Evolutionary conservation across 768 basidiomycete genomes (phyloP).

Genomic region (Cyathus striatus): DNA sequence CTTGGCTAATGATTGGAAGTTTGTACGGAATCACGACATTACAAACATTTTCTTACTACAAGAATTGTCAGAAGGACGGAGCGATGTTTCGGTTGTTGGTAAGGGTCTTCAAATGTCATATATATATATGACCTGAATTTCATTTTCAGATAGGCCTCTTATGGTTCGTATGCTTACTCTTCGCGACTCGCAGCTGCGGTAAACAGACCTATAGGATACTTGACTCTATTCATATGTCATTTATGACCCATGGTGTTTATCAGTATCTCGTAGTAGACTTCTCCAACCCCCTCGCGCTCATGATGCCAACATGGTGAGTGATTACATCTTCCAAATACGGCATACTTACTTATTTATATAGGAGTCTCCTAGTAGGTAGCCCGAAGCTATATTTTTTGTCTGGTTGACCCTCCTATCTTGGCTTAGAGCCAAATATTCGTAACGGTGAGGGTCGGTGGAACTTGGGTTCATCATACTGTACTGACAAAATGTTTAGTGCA

Average conservation of each 20-base stretch:
- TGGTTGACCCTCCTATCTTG: background rate
- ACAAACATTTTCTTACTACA: constrained; percentile 4
- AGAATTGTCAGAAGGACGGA: background rate
- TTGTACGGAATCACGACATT: constrained; percentile 5
- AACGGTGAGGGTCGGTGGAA: background rate
- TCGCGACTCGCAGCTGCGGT: background rate
- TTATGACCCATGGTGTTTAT: constrained; percentile 4
- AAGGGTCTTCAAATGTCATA: background rate
- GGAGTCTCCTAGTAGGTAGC: constrained; percentile 3
- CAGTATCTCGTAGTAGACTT: constrained; percentile 4
- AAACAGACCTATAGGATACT: constrained; percentile 1
- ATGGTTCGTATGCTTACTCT: background rate
- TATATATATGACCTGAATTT: background rate
- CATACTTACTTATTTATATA: background rate
- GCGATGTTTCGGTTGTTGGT: background rate
- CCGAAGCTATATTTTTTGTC: background rate
- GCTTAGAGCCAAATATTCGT: constrained; percentile 8
- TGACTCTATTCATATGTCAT: constrained; percentile 2
- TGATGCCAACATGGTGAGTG: constrained; percentile 3
- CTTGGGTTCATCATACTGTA: background rate
- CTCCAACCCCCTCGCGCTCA: constrained; percentile 1
- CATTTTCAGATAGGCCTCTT: background rate
- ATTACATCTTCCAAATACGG: background rate
- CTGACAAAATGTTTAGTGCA: background rate
- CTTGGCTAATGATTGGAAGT: background rate